Evolutionary conservation across 257 asterid genomes (phyloP).

Genomic region (Nyctanthes arbortristis): DNA sequence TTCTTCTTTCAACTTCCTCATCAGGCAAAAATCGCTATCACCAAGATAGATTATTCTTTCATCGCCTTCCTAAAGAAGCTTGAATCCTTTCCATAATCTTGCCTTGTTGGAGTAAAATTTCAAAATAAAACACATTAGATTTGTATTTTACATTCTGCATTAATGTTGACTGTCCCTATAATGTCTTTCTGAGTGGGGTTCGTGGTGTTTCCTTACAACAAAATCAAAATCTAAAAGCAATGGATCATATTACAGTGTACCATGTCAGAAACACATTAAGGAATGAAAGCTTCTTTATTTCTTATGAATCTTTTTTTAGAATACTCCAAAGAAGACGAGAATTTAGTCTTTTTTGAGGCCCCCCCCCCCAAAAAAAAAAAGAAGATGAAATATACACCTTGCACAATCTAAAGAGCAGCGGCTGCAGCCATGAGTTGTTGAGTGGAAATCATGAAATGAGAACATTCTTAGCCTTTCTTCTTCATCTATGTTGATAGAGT

Average conservation of each 20-base stretch:
- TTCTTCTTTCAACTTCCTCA: slow-evolving; percentile 29
- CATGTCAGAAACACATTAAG: slow-evolving; percentile 4
- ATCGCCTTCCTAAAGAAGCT: slow-evolving; percentile 33
- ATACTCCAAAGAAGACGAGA: too few species aligned
- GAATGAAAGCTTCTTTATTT: too few species aligned
- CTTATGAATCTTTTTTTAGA: too few species aligned
- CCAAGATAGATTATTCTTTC: slow-evolving; percentile 42
- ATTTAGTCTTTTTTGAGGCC: neutral
- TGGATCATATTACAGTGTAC: slow-evolving; percentile 7
- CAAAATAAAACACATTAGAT: neutral
- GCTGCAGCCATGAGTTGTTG: slow-evolving; percentile 59
- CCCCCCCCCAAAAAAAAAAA: too few species aligned
- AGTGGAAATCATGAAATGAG: slow-evolving; percentile 62
- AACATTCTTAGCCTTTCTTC: slow-evolving; percentile 65
- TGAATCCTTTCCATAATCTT: slow-evolving; percentile 34
- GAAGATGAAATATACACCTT: too few species aligned
- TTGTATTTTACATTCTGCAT: too few species aligned
- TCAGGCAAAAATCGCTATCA: slow-evolving; percentile 45
- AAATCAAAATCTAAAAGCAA: slow-evolving; percentile 21
- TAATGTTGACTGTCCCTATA: too few species aligned
- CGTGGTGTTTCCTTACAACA: neutral
- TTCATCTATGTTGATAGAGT: slow-evolving; percentile 63
- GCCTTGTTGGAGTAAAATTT: slow-evolving; percentile 21
- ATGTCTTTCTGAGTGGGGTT: slow-evolving; percentile 37
- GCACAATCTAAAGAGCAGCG: slow-evolving; percentile 83